Percentiles rank a stretch among this genome's conserved stretches.
phyloP scores from a whole-genome alignment of 306 rosid genomes.

The Dryas drummondii region DNA sequence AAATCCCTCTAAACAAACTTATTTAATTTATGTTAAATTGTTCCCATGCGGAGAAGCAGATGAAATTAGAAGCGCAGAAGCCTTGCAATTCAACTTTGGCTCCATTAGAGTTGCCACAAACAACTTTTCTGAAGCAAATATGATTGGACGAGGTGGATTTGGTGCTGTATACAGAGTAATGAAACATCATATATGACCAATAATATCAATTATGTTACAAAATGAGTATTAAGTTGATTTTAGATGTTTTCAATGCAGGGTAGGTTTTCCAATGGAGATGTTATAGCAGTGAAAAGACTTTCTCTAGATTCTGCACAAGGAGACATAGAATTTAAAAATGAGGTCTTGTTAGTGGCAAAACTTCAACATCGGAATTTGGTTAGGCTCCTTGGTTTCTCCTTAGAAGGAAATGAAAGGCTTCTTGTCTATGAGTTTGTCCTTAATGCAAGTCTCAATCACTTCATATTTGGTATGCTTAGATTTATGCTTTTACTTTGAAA shows the following conservation, averaged over 20 bases:
- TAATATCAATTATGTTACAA: neutral
- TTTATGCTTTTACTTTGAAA: neutral
- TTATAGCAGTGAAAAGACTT: constrained; percentile 16
- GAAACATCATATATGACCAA: neutral
- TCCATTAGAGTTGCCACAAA: constrained; percentile 15
- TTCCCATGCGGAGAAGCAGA: neutral
- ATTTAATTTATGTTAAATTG: neutral
- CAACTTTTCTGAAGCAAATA: constrained; percentile 16
- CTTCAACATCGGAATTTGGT: constrained; percentile 20
- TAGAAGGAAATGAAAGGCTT: constrained; percentile 23
- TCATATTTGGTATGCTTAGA: constrained; percentile 17
- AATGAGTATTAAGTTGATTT: neutral
- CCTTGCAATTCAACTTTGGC: constrained; percentile 16
- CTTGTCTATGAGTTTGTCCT: constrained; percentile 19
- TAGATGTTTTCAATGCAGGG: constrained; percentile 2
- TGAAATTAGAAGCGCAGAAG: constrained; percentile 18
- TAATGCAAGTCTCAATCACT: constrained; percentile 19
- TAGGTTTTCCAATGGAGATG: neutral
- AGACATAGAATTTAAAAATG: constrained; percentile 14
- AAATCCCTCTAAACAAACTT: neutral
- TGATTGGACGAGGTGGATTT: constrained; percentile 23
- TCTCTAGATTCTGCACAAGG: constrained; percentile 12
- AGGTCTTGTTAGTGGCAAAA: constrained; percentile 13
- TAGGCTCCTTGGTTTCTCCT: constrained; percentile 16
- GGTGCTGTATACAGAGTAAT: constrained; percentile 15